Evolutionary conservation across 805 yeast species (phyloP), one percentile per base, ranked within the genome.

Genomic region (Metschnikowia henanensis): DNA sequence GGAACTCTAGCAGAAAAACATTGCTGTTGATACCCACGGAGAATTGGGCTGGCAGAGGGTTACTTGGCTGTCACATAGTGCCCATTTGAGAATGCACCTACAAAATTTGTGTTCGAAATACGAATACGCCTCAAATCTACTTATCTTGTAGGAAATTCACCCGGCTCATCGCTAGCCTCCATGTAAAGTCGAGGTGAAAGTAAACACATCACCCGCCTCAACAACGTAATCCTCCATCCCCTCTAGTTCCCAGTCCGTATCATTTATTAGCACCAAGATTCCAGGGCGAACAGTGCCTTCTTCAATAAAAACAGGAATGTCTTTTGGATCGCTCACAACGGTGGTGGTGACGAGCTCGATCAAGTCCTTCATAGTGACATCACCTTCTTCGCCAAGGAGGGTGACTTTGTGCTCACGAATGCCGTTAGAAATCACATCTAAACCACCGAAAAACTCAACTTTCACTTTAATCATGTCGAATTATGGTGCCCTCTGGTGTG

Each of bases 161-260:
- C 12, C 12, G 12, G 26, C 26, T 23, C 26, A 23, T 23, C 26
- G 26, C 26, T 23, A 92, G 36, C 99, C 99, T 4, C 99, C 99
- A 56, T 92, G 99, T 48, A 92, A 70, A 3, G 99, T 94, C 32
- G 95, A 86, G 1, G 97, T 92, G 58, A 92, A 92, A 3, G 95
- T 81, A 30, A 92, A 76, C 18, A 79, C 73, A 62, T 92, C 99
- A 10, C 86, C 83, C 37, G 76, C 66, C 62, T 87, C 85, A 13
- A 94, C 62, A n/a, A 73, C 80, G 57, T 90, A 90, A 8, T 79
- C 84, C 55, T 87, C 90, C 63, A 84, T 90, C 9, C 89, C 98
- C 61, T 90, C 95, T 12, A 92, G 66, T 58, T 92, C 99, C 98
- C 98, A 92, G 66, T 92, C 99, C 0, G 95, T 82, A 60, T 92